Evolutionary conservation across 2,329 filamentous ascomycete genomes (phyloP), one percentile per base, ranked within the genome.

Genomic region (Phyllosticta ampelicida): DNA sequence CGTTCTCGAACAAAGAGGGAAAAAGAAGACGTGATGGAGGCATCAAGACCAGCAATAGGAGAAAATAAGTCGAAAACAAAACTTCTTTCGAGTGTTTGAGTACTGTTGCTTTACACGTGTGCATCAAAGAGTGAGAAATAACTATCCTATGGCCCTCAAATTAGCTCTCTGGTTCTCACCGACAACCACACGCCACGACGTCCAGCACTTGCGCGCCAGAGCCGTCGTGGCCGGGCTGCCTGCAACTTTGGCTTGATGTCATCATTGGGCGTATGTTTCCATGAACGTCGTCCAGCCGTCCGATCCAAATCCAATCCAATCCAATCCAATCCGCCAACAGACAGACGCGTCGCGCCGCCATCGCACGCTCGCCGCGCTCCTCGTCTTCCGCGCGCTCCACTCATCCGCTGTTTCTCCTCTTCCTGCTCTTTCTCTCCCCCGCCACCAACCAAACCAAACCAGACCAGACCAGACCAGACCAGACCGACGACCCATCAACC

Each of bases 161-260:
- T 59, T 59, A 59, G 57, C 57, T 59, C 57, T 59, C 57, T 55
- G n/a, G 57, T 59, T 55, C 53, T 51, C 57, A 59, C 10, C 48
- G 57, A 59, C 53, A 44, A 59, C 53, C 56, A 51, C 52, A 28
- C 19, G 44, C n/a, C 28, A 30, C 50, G 20, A 20, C 5, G 16
- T 13, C 20, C 20, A n/a, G 51, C 19, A 16, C 19, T 8, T 29
- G n/a, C 5, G 20, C 21, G 21, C 30, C 49, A 10, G 50, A 55
- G 11, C 21, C 48, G n/a, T 3, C 13, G n/a, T 16, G 48, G n/a
- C 55, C 28, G 51, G 56, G 56, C 52, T 58, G 56, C 53, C 56
- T 58, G 56, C 56, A 48, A 54, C 23, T 58, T 58, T 58, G 56
- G 56, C 56, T 58, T 58, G 19, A 16, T 58, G n/a, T 58, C 56